These are phyloP conservation scores for Teunomyces aglyptinius DNA, from an alignment of 805 yeast genomes.

Conservation along the genomic window DNA sequence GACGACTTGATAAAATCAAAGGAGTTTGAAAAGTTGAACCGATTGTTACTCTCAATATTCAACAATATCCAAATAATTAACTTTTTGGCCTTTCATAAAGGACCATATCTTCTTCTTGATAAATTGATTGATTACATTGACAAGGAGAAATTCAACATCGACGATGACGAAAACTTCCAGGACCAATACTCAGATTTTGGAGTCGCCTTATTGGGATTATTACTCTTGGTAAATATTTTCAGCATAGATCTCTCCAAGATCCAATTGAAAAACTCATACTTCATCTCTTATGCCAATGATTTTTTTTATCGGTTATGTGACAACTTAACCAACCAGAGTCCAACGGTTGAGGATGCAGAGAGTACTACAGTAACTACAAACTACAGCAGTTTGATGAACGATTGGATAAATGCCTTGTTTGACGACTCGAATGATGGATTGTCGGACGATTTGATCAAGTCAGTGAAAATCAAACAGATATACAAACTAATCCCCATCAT, in stretches of 20 bases:
- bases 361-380: slow-evolving; percentile 29
- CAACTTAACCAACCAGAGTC: slow-evolving; percentile 23
- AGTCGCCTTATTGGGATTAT: slow-evolving; percentile 43
- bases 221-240: slow-evolving; percentile 24
- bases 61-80: slow-evolving; percentile 17
- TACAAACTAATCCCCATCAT: slow-evolving; percentile 69
- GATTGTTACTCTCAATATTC: slow-evolving; percentile 11
- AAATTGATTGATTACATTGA: slow-evolving; percentile 20
- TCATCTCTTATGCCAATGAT: slow-evolving; percentile 32
- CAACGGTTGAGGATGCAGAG: slow-evolving; percentile 20
- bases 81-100: slow-evolving; percentile 8
- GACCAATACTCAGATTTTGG: slow-evolving; percentile 72
- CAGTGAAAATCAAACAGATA: slow-evolving; percentile 64
- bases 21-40: slow-evolving; percentile 30
- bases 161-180: slow-evolving; percentile 58
- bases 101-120: slow-evolving; percentile 7
- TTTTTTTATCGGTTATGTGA: slow-evolving; percentile 31
- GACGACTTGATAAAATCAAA: slow-evolving; percentile 23
- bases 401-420: slow-evolving; percentile 80
- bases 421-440: slow-evolving; percentile 67
- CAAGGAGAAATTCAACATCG: slow-evolving; percentile 20
- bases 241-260: slow-evolving; percentile 25
- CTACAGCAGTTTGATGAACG: slow-evolving; percentile 39
- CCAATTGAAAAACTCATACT: slow-evolving; percentile 27
- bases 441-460: slow-evolving; percentile 75